phyloP scores from a whole-genome alignment of 1,284 basidiomycete species.

The Microbotryum intermedium region DNA sequence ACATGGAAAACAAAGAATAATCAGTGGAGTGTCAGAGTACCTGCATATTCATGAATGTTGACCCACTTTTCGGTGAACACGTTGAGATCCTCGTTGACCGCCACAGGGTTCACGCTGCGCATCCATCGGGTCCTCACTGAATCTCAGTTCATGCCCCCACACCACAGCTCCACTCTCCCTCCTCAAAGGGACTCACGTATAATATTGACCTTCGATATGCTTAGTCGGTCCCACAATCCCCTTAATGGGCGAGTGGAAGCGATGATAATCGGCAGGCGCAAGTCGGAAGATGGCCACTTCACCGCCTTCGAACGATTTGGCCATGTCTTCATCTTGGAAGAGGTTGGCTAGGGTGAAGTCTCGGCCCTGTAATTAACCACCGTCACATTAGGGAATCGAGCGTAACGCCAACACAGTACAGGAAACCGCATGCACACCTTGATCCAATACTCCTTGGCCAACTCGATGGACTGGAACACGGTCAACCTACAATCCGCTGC shows the following conservation, averaged over 20 bases:
- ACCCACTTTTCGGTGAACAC: conserved; percentile 61
- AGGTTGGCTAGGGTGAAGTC: conserved; percentile 60
- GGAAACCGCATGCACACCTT: conserved; percentile 34
- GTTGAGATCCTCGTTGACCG: conserved; percentile 62
- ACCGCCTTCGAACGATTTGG: conserved; percentile 41
- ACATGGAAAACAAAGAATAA: too few species aligned
- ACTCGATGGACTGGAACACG: conserved; percentile 57
- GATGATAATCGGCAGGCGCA: conserved; percentile 74
- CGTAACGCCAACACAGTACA: too few species aligned
- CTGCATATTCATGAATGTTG: too few species aligned
- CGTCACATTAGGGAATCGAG: too few species aligned
- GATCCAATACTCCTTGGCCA: conserved; percentile 52
- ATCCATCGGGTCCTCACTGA: too few species aligned
- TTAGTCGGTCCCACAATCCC: conserved; percentile 48
- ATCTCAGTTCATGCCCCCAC: background rate
- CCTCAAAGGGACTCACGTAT: conserved; percentile 19
- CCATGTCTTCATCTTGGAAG: conserved; percentile 47
- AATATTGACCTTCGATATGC: conserved; percentile 41
- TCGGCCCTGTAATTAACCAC: conserved; percentile 60
- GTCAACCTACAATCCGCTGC: conserved; percentile 55
- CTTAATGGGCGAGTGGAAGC: conserved; percentile 70
- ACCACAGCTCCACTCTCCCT: too few species aligned
- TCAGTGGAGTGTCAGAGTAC: too few species aligned
- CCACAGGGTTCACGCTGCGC: conserved; percentile 62
- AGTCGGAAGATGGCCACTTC: conserved; percentile 62